phyloP scores from a whole-genome alignment of 805 yeast species.

The Sugiyamaella mastotermitis region DNA sequence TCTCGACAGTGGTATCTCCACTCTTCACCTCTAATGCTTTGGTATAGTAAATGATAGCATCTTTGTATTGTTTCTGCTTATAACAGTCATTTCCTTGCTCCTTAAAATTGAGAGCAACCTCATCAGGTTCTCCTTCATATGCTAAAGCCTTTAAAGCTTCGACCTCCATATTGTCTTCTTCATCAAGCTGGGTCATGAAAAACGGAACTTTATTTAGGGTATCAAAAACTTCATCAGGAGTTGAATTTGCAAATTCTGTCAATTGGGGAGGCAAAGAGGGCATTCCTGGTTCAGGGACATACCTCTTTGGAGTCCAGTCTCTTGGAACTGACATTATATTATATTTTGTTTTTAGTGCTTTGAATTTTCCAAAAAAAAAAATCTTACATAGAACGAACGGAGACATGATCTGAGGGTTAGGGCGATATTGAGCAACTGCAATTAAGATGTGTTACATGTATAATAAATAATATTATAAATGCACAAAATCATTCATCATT shows the following conservation, averaged over 20 bases:
- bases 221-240: slow-evolving; percentile 67
- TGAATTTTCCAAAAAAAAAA: neutral
- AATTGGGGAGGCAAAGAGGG: slow-evolving; percentile 81
- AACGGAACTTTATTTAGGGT: slow-evolving; percentile 84
- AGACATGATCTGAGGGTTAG: neutral
- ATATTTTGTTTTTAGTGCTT: too few relatives aligned
- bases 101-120: slow-evolving; percentile 82
- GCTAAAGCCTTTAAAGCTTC: slow-evolving; percentile 91
- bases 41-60: slow-evolving; percentile 73
- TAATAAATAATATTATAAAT: neutral
- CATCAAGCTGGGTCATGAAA: slow-evolving; percentile 86
- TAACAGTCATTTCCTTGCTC: slow-evolving; percentile 89
- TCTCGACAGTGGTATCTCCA: slow-evolving; percentile 46
- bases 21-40: slow-evolving; percentile 73
- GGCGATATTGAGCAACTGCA: neutral
- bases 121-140: slow-evolving; percentile 93
- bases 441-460: neutral
- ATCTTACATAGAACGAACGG: neutral
- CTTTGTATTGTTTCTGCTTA: slow-evolving; percentile 60
- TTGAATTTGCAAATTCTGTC: slow-evolving; percentile 41
- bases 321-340: too few relatives aligned
- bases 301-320: slow-evolving; percentile 33
- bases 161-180: slow-evolving; percentile 56
- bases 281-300: slow-evolving; percentile 48
- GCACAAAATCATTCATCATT: slow-evolving; percentile 1